These are phyloP conservation scores for Immersiella caudata DNA, from an alignment of 495 filamentous ascomycete genomes.

Conservation along the genomic window DNA sequence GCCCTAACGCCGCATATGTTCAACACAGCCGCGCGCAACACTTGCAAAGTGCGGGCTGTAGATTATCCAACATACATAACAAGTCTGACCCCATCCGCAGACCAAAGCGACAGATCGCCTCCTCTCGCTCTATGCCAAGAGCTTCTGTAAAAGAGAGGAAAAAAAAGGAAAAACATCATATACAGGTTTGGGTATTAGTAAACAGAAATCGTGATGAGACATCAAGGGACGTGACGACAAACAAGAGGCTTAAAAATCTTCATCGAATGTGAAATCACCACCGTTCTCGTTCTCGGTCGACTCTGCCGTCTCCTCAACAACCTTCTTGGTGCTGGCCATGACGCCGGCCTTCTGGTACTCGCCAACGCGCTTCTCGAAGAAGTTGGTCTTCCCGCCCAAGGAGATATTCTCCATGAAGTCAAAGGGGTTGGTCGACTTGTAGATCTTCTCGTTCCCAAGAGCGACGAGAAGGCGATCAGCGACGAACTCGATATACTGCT, in stretches of 20 bases:
- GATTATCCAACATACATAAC: slow-evolving; percentile 24
- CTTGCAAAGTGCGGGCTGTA: slow-evolving; percentile 17
- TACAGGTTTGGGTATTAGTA: slow-evolving; percentile 29
- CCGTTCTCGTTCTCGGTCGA: slow-evolving; percentile 62
- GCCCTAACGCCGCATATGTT: slow-evolving; percentile 25
- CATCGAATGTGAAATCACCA: slow-evolving; percentile 89
- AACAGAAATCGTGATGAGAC: slow-evolving; percentile 23
- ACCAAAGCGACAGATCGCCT: slow-evolving; percentile 10
- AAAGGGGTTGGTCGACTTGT: slow-evolving; percentile 92
- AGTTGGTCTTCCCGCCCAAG: slow-evolving; percentile 98
- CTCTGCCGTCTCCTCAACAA: slow-evolving; percentile 49
- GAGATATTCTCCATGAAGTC: slow-evolving; percentile 99
- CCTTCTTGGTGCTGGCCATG: slow-evolving; percentile 91
- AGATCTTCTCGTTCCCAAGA: slow-evolving; percentile 91
- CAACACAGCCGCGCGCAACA: slow-evolving; percentile 21
- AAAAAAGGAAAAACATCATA: slow-evolving; percentile 8
- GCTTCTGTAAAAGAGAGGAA: slow-evolving; percentile 31
- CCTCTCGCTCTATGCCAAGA: slow-evolving; percentile 28
- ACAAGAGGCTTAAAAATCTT: slow-evolving; percentile 78
- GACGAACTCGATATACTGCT: slow-evolving; percentile 99
- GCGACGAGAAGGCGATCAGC: slow-evolving; percentile 91
- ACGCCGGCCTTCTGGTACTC: slow-evolving; percentile 99
- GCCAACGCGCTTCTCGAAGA: slow-evolving; percentile 99
- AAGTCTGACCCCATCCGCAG: background rate
- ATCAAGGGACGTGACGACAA: slow-evolving; percentile 13